Evolutionary conservation across 208 protist genomes (phyloP), one percentile per base, ranked within the genome.

Genomic region (Acanthamoeba royreba): DNA sequence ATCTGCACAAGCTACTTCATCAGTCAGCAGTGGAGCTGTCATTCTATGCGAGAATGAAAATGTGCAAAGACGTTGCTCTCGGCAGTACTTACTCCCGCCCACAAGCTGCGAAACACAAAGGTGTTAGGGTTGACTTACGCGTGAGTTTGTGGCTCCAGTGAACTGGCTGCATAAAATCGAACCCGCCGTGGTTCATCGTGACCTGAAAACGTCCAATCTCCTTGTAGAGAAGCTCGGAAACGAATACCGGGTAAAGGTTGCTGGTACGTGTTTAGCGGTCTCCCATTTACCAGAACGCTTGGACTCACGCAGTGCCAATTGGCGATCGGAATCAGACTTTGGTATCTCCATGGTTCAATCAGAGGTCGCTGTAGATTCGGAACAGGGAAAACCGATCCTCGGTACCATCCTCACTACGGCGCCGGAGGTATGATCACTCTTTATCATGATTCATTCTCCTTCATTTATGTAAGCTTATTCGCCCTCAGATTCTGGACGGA

Each of bases 51-150:
- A 31, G 86, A n/a, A 74, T 92, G 86, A 92, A 92, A 31, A 92
- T 92, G 86, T 92, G 86, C 53, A 92, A 92, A 55, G 86, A 92
- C n/a, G 43, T 92, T 25, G 86, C 86, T 40, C 86, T 92, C 52
- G 86, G 86, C 15, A 92, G 79, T 88, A 58, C 45, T 11, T n/a
- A 61, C 45, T 40, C 40, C 77, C 31, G 31, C 77, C 8, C 25
- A 33, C 40, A 25, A 43, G 13, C 72, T 85, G 28, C 74, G 17
- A n/a, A n/a, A n/a, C n/a, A n/a, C n/a, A n/a, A n/a, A n/a, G n/a
- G n/a, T n/a, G n/a, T n/a, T n/a, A n/a, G n/a, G n/a, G n/a, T n/a
- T n/a, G n/a, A n/a, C n/a, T n/a, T n/a, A n/a, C n/a, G n/a, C n/a
- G n/a, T n/a, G n/a, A n/a, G n/a, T n/a, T 81, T 33, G n/a, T 43